Evolutionary conservation across 768 basidiomycete species (phyloP).

Genomic region (Podaxis mareebaensis): DNA sequence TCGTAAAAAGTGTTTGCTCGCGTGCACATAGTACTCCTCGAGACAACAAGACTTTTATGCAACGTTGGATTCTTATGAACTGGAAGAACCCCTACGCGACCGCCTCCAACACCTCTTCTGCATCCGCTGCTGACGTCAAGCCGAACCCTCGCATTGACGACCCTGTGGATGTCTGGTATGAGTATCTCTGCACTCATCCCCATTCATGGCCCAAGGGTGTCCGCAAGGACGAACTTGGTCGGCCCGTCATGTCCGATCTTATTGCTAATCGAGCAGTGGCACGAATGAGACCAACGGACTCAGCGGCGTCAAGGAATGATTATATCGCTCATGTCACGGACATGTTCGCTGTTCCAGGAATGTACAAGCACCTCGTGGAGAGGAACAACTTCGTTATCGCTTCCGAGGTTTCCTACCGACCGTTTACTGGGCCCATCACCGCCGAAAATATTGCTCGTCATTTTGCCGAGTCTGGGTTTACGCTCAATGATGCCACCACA

Average conservation of each 20-base stretch:
- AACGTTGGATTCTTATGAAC: constrained; percentile 40
- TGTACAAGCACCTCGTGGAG: constrained; percentile 39
- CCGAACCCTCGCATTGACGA: constrained; percentile 49
- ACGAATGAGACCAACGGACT: constrained; percentile 40
- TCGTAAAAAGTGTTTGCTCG: constrained; percentile 45
- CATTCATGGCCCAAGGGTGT: constrained; percentile 51
- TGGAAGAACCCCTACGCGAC: constrained; percentile 40
- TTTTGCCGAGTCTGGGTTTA: constrained; percentile 43
- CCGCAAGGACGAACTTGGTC: constrained; percentile 36
- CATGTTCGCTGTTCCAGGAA: constrained; percentile 41
- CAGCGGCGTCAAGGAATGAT: constrained; percentile 21
- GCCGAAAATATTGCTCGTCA: constrained; percentile 38
- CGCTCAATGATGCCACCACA: constrained; percentile 26
- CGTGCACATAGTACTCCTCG: constrained; percentile 45
- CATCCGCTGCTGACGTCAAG: constrained; percentile 21
- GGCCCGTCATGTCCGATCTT: constrained; percentile 42
- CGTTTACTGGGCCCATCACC: constrained; percentile 34
- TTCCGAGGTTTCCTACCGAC: constrained; percentile 28
- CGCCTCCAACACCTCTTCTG: constrained; percentile 1
- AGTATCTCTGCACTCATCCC: constrained; percentile 43
- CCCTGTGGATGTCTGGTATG: constrained; percentile 46
- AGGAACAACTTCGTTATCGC: constrained; percentile 35
- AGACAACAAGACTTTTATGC: constrained; percentile 45
- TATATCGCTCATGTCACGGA: constrained; percentile 33
- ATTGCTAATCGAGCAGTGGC: constrained; percentile 49